Base-by-base conservation (phyloP, 495 filamentous ascomycete genomes). In the Ascobolus immersus region DNA sequence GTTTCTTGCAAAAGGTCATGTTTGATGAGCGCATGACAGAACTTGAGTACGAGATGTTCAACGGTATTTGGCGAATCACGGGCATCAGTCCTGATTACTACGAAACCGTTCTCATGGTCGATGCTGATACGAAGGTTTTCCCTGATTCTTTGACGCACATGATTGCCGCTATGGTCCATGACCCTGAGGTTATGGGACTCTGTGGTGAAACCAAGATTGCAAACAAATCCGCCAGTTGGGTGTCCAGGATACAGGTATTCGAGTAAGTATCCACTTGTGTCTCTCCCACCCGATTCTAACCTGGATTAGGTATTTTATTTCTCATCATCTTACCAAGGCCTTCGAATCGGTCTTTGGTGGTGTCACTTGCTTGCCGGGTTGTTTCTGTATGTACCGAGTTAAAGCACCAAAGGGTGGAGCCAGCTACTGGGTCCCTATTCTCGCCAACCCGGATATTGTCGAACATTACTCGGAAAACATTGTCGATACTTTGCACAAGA, bases 331-430 rank as follows among this genome's bases (percentile, higher is more conserved):
- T 42, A 67, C 79, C 33, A 99, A 99, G 49, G 77, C 81, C 5
- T 99, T 99, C 56, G 89, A 99, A 52, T 91, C 84, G 4, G 75
- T 92, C 35, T 99, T 99, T 49, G 89, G 89, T 50, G 89, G 89
- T 74, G 89, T 99, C 17, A 99, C 89, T 44, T 99, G 89, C 66
- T 62, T 99, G 17, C 89, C 89, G 2, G 89, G 89, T 30, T 99
- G 89, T 61, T 99, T 99, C 70, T 91, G 80, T 62, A 99, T 99
- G 89, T 99, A 99, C 56, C 76, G 89, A 42, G 91, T 99, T 65
- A 99, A 99, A 55, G 76, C 86, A 2, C 89, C 89, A 29, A 99
- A 99, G 57, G 86, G 86, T 21, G 89, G 77, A 11, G 79, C 93
- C 52, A 93, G 94, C 55, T 94, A 92, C 56, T 99, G 86, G 89